Base-by-base conservation (phyloP, 495 filamentous ascomycete genomes). In the Hypoxylon trugodes region DNA sequence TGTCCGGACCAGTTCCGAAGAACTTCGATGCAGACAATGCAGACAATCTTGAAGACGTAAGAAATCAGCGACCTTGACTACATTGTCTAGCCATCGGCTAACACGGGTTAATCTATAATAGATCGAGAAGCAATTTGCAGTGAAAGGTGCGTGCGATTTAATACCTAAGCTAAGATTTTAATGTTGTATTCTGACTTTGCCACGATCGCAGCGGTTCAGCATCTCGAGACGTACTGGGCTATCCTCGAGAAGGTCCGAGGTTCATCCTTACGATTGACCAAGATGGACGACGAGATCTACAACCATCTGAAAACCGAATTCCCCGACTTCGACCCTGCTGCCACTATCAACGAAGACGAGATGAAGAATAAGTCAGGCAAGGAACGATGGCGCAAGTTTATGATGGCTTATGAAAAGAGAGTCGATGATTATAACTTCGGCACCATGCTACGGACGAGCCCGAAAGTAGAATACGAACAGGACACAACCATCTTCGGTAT, bases 111-210 rank as follows among this genome's bases (percentile, higher is more conserved):
- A 37, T 6, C 2, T 28, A 12, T 15, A 4, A 43, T 3, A 98
- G 92, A 97, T 98, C 73, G 95, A 99, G 85, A 97, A 97, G 83
- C 96, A 98, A 77, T 99, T 99, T 69, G 95, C 96, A 28, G 95
- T 99, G 67, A 98, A 98, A 83, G 90, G 91, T 91, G 69, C 18
- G 80, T 71, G n/a, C 26, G 26, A 38, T 42, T 28, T 25, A 25
- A 37, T 10, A 16, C 10, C n/a, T 32, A 8, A 9, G 3, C n/a
- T 2, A 3, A 22, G 8, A 3, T 25, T 6, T n/a, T 4, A 1
- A 16, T 32, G 1, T n/a, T 9, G 36, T 38, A 22, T 33, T 47
- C 50, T 55, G n/a, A 61, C 35, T 12, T 16, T 41, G 3, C 47
- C 38, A 9, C 19, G 13, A 21, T 13, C 19, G 21, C 65, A 94